Evolutionary conservation across 2,329 filamentous ascomycete genomes (phyloP), one percentile per base, ranked within the genome.

Genomic region (Colletotrichum chrysophilum): DNA sequence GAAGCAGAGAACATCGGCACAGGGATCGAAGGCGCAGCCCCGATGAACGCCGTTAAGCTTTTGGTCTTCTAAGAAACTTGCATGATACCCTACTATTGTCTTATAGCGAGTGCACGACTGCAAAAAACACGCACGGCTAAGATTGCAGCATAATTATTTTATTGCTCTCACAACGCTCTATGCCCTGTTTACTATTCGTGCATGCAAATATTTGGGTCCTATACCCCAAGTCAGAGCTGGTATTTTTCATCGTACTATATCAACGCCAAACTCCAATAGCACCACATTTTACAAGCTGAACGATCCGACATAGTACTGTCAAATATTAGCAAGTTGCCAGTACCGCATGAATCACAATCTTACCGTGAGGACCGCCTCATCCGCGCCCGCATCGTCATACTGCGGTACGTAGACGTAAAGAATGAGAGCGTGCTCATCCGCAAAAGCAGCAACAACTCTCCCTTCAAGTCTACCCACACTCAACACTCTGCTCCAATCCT

Each of bases 401-500:
- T 93, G 91, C 16, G 93, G 90, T 36, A 97, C 88, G 79, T 96
- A 97, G 4, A 97, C 95, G 81, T 97, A 97, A 30, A 97, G 86
- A 55, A 97, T 95, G 77, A 97, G 84, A 4, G 95, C 94, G 82
- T 96, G 93, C 69, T 95, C 94, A 80, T 97, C 89, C 52, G 93
- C 93, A 83, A 97, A 96, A 82, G 96, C 98, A 72, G 96, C 97
- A 87, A 98, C 97, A 67, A 98, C 96, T 79, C 95, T 90, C 1
- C 96, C 96, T 79, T 97, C 96, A 34, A 98, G 86, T 66, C 96
- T 89, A 2, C 96, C 96, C 14, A 98, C 96, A 83, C 95, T 97
- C 78, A 99, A 88, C n/a, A 98, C 96, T 79, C 92, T 92, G 36
- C 95, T 95, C 96, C 97, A 98, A 83, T 99, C 97, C 83, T 93